Percentiles rank a stretch among this genome's conserved stretches.
phyloP scores from a whole-genome alignment of 305 asterid species.

The Striga hermonthica region DNA sequence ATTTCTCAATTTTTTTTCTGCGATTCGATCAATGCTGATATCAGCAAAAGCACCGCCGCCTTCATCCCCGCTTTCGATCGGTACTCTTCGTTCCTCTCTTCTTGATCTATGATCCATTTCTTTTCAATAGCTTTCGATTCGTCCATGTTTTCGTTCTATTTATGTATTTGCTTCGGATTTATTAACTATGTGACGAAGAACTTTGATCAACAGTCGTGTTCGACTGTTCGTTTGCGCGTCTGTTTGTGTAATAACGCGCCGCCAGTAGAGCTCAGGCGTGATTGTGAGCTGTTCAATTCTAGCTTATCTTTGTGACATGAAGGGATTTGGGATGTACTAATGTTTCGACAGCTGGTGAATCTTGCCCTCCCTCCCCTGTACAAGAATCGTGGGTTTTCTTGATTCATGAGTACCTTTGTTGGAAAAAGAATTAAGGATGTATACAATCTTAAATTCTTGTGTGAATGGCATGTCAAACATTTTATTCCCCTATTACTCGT shows the following conservation, averaged over 20 bases:
- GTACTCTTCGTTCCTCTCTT: slow-evolving; percentile 8
- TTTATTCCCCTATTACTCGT: no score
- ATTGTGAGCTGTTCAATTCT: neutral
- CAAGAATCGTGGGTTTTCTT: no score
- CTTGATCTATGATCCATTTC: neutral
- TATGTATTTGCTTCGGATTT: neutral
- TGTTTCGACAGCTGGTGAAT: no score
- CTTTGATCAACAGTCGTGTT: neutral
- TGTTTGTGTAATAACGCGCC: neutral
- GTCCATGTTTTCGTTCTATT: neutral
- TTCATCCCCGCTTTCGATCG: slow-evolving; percentile 32
- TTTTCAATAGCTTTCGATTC: slow-evolving; percentile 12
- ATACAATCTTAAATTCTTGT: no score
- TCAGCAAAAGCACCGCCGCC: slow-evolving; percentile 35
- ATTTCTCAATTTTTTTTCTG: neutral
- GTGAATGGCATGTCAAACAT: no score
- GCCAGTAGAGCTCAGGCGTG: neutral
- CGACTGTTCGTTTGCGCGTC: neutral
- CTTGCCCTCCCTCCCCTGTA: no score
- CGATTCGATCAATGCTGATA: slow-evolving; percentile 34
- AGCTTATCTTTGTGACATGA: neutral
- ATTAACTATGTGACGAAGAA: neutral
- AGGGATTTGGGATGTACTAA: no score
- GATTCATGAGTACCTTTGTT: no score
- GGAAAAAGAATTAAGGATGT: no score